Evolutionary conservation across 2,329 filamentous ascomycete genomes (phyloP), one percentile per base, ranked within the genome.

Genomic region (Exophiala aquamarina): DNA sequence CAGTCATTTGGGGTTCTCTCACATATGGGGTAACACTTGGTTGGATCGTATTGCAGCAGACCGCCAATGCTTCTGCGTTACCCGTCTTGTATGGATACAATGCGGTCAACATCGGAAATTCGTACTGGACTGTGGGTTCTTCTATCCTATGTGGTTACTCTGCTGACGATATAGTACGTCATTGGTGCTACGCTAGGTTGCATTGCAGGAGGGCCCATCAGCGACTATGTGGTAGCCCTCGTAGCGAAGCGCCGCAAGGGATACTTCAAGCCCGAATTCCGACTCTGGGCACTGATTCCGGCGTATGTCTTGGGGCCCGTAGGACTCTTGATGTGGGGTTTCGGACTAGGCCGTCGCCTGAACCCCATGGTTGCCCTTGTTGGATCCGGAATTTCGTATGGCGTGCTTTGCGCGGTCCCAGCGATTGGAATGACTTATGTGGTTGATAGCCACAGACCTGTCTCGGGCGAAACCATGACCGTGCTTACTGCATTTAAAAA

Each of bases 201-300:
- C 0, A 89, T 85, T 0, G 87, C 95, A 0, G 91, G 91, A 0
- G 92, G 91, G 29, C 88, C 86, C 61, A 77, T 95, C 13, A 92
- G 87, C 3, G 92, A 97, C 60, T 61, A 90, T 2, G 82, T 95
- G 36, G 89, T 95, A 5, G 82, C 82, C 42, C 84, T 74, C 47
- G 89, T 97, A 84, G 79, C 88, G 1, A 79, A 83, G 34, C 83
- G 84, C 21, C 96, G 96, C 58, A 89, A 88, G 11, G 92, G 92
- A 2, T 74, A 96, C 4, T 96, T 95, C 64, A 90, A 95, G 65
- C 91, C 92, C 1, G 91, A 97, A 66, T 96, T 93, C 62, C 81
- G 90, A 7, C 78, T 95, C 0, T 79, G 94, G 35, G 95, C 96
- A 90, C 87, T 83, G 0, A 68, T 84, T 3, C 91, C 90, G 0